These are phyloP conservation scores for Epichloe coenophiala DNA, from an alignment of 2,329 filamentous ascomycete genomes.

Conservation along the genomic window DNA sequence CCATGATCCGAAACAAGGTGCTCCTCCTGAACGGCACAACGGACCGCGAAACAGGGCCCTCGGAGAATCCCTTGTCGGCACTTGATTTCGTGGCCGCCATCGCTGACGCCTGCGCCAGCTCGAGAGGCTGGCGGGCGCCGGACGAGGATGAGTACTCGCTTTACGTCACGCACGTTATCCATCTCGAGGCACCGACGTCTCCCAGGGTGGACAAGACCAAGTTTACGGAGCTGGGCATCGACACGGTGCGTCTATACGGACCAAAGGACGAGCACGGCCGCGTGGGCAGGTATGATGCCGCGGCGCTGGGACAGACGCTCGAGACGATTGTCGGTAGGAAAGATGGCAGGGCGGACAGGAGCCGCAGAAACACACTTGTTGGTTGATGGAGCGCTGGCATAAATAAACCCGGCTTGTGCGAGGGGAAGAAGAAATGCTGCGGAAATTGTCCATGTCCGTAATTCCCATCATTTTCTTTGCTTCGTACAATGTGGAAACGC, in stretches of 20 bases:
- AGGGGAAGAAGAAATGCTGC: not conserved
- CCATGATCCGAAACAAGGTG: constrained; percentile 52
- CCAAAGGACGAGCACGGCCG: constrained; percentile 31
- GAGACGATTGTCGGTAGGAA: constrained; percentile 59
- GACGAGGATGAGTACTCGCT: constrained; percentile 36
- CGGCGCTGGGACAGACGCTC: constrained; percentile 58
- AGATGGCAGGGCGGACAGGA: constrained; percentile 22
- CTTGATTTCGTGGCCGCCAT: constrained; percentile 75
- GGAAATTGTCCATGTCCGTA: not conserved
- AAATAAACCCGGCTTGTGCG: no score
- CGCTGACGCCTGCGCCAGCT: constrained; percentile 58
- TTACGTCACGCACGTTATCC: constrained; percentile 76
- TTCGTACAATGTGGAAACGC: no score
- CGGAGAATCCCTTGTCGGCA: constrained; percentile 50
- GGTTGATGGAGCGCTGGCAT: constrained; percentile 10
- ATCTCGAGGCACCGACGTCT: constrained; percentile 57
- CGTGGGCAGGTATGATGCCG: constrained; percentile 58
- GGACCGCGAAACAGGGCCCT: constrained; percentile 77
- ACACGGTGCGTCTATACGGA: constrained; percentile 65
- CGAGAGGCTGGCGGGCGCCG: constrained; percentile 33
- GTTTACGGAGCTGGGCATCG: constrained; percentile 56
- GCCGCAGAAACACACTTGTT: constrained; percentile 31
- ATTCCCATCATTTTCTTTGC: no score
- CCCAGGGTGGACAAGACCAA: constrained; percentile 56
- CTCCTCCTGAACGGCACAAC: constrained; percentile 72